phyloP scores from a whole-genome alignment of 352 stramenopile genomes.

The Hyaloperonospora arabidopsidis region DNA sequence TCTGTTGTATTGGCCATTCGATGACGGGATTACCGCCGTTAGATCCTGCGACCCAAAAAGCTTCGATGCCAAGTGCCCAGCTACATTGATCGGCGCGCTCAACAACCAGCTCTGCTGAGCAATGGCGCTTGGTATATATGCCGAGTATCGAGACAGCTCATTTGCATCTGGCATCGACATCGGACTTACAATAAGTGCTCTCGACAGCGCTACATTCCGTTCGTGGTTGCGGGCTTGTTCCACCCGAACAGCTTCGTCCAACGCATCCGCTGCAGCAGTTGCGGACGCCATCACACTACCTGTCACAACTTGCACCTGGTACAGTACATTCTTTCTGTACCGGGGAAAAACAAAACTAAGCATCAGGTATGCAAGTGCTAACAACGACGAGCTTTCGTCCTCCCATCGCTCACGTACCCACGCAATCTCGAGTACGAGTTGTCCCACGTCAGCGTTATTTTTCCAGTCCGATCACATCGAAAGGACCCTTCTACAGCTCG shows the following conservation, averaged over 20 bases:
- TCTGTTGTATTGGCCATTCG: constrained; percentile 19
- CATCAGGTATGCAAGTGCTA: not conserved
- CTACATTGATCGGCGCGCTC: constrained; percentile 51
- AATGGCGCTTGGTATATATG: constrained; percentile 42
- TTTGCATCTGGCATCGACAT: constrained; percentile 4
- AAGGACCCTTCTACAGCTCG: constrained; percentile 66
- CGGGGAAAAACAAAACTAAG: not conserved
- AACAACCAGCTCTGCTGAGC: constrained; percentile 59
- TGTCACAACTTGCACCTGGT: constrained; percentile 65
- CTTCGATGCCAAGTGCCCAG: constrained; percentile 49
- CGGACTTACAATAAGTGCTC: constrained; percentile 34
- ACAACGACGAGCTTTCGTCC: not conserved
- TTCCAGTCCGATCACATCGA: constrained; percentile 45
- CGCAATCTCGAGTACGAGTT: constrained; percentile 75
- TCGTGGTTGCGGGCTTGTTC: constrained; percentile 39
- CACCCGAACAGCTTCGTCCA: constrained; percentile 56
- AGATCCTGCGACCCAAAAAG: constrained; percentile 57
- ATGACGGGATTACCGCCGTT: constrained; percentile 18
- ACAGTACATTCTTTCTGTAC: constrained; percentile 64
- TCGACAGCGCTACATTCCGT: constrained; percentile 27
- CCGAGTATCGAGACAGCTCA: constrained; percentile 24
- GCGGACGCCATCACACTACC: constrained; percentile 68
- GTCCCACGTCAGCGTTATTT: constrained; percentile 63
- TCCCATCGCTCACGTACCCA: constrained; percentile 28
- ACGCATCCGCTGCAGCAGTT: constrained; percentile 51